A percentile compares a stretch with the other conserved stretches of the same genome.
Evolutionary conservation across 1,284 basidiomycete genomes (phyloP).

Genomic region (Ustilago bromivora): DNA sequence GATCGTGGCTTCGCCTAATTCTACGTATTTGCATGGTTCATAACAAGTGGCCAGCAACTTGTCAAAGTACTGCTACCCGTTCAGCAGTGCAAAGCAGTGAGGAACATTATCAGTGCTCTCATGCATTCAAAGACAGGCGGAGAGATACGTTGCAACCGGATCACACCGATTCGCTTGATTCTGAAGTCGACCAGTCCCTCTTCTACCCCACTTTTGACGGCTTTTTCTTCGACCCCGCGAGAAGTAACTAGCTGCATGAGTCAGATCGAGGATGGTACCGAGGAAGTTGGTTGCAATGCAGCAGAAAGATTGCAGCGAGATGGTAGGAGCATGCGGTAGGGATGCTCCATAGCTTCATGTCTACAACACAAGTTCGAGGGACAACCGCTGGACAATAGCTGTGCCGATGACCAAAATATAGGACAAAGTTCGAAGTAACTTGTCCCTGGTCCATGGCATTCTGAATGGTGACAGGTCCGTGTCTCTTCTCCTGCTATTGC

Average conservation of each 20-base stretch:
- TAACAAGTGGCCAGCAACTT: too few relatives aligned
- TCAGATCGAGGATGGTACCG: too few relatives aligned
- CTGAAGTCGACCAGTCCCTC: too few relatives aligned
- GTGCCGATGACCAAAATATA: neutral
- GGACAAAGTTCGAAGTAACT: neutral
- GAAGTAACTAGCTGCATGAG: too few relatives aligned
- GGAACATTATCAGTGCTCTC: neutral
- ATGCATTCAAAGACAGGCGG: neutral
- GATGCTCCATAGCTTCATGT: neutral
- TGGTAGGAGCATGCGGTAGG: neutral
- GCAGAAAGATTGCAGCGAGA: neutral
- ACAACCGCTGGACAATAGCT: neutral
- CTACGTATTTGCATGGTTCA: neutral
- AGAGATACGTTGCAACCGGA: slow-evolving; percentile 7
- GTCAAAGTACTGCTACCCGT: neutral
- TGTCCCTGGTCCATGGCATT: neutral
- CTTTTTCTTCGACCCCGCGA: too few relatives aligned
- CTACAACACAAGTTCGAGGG: neutral
- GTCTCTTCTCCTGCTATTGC: neutral
- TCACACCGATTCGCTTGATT: neutral
- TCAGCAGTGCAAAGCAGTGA: neutral
- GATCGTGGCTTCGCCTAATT: slow-evolving; percentile 1
- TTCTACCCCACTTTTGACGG: too few relatives aligned
- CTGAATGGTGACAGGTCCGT: too few relatives aligned
- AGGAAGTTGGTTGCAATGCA: too few relatives aligned